Base-by-base conservation (phyloP, 2,329 filamentous ascomycete species). In the Pestalotiopsis sp. region DNA sequence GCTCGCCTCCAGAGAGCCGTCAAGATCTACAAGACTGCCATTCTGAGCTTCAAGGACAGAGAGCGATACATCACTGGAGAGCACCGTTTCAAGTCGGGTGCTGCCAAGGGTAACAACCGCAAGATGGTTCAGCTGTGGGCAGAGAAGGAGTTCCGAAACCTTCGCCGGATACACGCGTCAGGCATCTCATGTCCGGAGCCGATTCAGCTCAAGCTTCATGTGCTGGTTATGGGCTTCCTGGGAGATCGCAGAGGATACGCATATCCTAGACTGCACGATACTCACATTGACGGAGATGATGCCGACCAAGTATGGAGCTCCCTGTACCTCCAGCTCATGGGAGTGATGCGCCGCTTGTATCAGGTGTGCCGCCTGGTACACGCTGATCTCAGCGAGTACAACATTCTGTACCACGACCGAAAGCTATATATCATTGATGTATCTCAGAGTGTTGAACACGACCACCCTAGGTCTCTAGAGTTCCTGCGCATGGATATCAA, bases 81-180 rank as follows among this genome's bases (percentile, higher is more conserved):
- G 82, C 94, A 95, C 82, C 88, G 96, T 27, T 99, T 99, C 85
- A 90, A 93, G 74, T 87, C 90, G 70, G 95, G 95, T 64, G 96
- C 95, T 78, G 96, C 95, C 82, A 98, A 98, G 85, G 92, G 92
- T 73, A 97, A 94, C 82, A 97, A 94, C 83, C 90, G 95, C 63
- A 94, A 95, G 73, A 98, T 98, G 95, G 95, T 99, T 73, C 97
- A 97, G 81, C 86, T 98, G 27, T 99, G 96, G 96, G 97, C 97
- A 0, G 95, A 99, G 82, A 99, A 99, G 82, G 96, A 99, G 82
- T 97, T 97, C 84, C 90, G 96, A 57, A 99, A 99, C 81, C 82
- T 99, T 76, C 91, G 94, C 73, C 88, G 96, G 68, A 91, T 99
- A 71, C 85, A 97, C 80, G 84, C 89, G 5, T 92, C 95, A 7